A percentile compares a stretch with the other conserved stretches of the same genome.
phyloP scores from a whole-genome alignment of 1,139 yeast species.

The Scheffersomyces titani region DNA sequence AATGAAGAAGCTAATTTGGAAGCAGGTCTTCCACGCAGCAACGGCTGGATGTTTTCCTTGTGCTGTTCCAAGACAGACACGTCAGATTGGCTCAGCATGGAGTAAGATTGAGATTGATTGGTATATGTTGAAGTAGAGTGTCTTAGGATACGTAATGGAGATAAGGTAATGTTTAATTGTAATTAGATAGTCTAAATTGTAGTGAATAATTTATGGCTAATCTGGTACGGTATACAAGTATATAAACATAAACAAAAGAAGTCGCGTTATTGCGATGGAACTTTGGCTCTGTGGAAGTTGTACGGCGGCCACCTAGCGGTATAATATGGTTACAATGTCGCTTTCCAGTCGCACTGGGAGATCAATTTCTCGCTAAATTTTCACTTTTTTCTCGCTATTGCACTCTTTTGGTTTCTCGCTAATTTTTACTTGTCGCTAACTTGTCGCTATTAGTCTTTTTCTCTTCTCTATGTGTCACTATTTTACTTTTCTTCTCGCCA shows the following conservation, averaged over 20 bases:
- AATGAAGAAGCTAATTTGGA: conserved; percentile 49
- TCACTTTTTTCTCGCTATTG: too few relatives aligned
- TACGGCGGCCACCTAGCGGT: too few relatives aligned
- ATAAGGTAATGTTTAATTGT: background rate
- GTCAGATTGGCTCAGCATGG: conserved; percentile 17
- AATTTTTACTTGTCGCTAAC: background rate
- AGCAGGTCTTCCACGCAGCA: conserved; percentile 72
- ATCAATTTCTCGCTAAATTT: too few relatives aligned
- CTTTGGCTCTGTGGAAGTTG: background rate
- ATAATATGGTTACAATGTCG: too few relatives aligned
- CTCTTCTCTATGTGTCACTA: background rate
- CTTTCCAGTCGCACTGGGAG: too few relatives aligned
- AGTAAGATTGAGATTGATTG: background rate
- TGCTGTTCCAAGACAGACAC: conserved; percentile 63
- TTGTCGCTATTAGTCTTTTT: background rate
- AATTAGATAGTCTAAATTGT: background rate
- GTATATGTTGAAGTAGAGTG: background rate
- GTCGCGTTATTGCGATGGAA: background rate
- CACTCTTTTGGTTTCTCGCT: background rate
- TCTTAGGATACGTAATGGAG: background rate
- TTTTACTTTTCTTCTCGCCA: background rate
- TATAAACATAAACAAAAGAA: background rate
- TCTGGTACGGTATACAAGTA: background rate
- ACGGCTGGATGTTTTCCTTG: conserved; percentile 79
- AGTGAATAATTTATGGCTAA: background rate